Conservation (phyloP, 2,329 filamentous ascomycete species). For the Penicillium frequentans region DNA sequence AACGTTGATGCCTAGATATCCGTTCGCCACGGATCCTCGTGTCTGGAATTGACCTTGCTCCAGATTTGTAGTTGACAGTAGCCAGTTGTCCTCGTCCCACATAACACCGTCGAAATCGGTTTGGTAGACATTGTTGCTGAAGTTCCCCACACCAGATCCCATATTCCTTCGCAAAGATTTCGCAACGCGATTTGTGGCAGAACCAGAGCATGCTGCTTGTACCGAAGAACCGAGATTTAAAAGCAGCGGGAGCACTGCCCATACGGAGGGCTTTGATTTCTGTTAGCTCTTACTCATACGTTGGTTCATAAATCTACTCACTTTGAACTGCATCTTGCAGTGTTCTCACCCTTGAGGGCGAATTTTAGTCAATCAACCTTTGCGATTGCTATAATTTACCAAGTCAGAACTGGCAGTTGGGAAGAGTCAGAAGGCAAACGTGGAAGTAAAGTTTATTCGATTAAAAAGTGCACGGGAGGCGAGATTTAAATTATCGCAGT, state of each 20-base stretch:
- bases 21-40: slow-evolving; percentile 61
- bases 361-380: neutral
- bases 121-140: slow-evolving; percentile 39
- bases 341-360: neutral
- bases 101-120: slow-evolving; percentile 55
- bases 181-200: slow-evolving; percentile 17
- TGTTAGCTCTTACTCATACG: neutral
- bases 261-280: neutral
- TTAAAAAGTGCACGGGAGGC: neutral
- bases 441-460: neutral
- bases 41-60: slow-evolving; percentile 62
- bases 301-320: neutral
- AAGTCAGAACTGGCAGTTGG: neutral
- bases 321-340: slow-evolving; percentile 21
- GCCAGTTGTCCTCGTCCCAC: slow-evolving; percentile 62
- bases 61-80: slow-evolving; percentile 53
- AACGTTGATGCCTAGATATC: slow-evolving; percentile 64
- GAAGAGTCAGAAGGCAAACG: neutral
- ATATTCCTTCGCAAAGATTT: slow-evolving; percentile 21
- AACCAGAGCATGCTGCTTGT: neutral
- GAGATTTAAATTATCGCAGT: slow-evolving; percentile 1
- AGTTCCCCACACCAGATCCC: slow-evolving; percentile 7
- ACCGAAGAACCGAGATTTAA: slow-evolving; percentile 6
- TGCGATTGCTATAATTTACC: neutral
- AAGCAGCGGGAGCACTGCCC: slow-evolving; percentile 17